Evolutionary conservation across 306 rosid genomes (phyloP), one percentile per base, ranked within the genome.

Genomic region (Casuarina cunninghamiana): DNA sequence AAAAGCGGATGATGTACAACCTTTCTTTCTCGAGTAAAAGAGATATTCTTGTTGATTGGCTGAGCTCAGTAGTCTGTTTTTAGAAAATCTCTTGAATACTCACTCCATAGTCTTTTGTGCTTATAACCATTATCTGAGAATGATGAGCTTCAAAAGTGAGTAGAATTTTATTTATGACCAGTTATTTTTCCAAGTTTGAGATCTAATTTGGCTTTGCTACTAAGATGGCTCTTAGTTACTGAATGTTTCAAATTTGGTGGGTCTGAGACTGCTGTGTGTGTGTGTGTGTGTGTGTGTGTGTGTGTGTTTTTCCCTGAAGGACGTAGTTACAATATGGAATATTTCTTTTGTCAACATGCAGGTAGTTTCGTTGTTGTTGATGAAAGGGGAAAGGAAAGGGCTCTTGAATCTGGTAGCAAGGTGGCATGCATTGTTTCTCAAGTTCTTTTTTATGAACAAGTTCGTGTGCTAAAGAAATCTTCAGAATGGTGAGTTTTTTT

Each of bases 321-420:
- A 44, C 39, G 71, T 12, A 50, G 54, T 38, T 35, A 50, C 19
- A 1, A 76, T 57, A 45, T 69, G 26, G 39, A 50, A 49, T 37
- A 71, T 41, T 58, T 72, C 77, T 81, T 75, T 81, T 63, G 32
- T 81, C 68, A 38, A 67, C 74, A 54, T 78, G 80, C 83, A 93
- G 98, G 97, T 71, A 95, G 90, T 82, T 95, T 86, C 21, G 97
- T 95, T 58, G 91, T 95, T 57, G 97, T 83, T 49, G 98, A 95
- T 77, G 92, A 82, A 58, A 87, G 89, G 78, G 97, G 92, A 81
- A 92, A 89, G 86, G 90, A 87, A 70, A 86, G 84, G 87, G 97
- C 91, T 81, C 90, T 92, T 88, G 97, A 91, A 88, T 92, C 97
- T 7, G 96, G 97, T 46, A 84, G 97, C 89, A 95, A 95, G 86